Evolutionary conservation across 805 yeast species (phyloP).

Genomic region (Lipomyces yamadae): DNA sequence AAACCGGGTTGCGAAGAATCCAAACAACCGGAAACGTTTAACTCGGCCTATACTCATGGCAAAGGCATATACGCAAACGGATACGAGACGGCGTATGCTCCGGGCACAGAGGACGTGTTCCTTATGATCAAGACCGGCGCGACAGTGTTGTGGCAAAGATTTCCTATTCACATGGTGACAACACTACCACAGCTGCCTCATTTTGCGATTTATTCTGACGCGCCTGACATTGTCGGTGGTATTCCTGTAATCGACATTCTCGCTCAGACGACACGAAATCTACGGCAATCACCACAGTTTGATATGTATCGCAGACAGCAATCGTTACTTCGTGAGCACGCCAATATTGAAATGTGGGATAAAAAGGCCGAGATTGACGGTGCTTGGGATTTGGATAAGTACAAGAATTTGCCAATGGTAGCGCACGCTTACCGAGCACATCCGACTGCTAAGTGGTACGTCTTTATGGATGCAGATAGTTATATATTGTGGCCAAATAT

Average conservation of each 20-base stretch:
- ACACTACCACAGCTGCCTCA: conserved; percentile 45
- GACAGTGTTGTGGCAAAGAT: conserved; percentile 45
- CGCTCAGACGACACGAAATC: conserved; percentile 27
- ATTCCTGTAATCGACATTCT: conserved; percentile 45
- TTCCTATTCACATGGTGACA: conserved; percentile 47
- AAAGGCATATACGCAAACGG: conserved; percentile 16
- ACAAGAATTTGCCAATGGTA: conserved; percentile 48
- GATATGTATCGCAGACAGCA: conserved; percentile 42
- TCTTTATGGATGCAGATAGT: conserved; percentile 47
- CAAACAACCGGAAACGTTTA: background rate
- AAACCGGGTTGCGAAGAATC: background rate
- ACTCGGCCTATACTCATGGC: conserved; percentile 11
- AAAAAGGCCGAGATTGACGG: conserved; percentile 22
- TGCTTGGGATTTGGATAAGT: conserved; percentile 48
- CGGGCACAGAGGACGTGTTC: conserved; percentile 39
- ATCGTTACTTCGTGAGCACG: conserved; percentile 38
- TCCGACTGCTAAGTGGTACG: conserved; percentile 45
- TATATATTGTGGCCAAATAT: conserved; percentile 44
- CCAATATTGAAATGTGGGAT: conserved; percentile 35
- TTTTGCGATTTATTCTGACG: conserved; percentile 47
- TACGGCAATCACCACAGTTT: conserved; percentile 32
- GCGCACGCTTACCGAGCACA: conserved; percentile 44
- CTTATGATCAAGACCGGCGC: conserved; percentile 48
- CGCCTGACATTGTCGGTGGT: conserved; percentile 44
- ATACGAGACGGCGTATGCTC: conserved; percentile 10